A percentile compares a stretch with the other conserved stretches of the same genome.
phyloP scores from a whole-genome alignment of 805 yeast genomes.

The Spencermartinsiella europaea region DNA sequence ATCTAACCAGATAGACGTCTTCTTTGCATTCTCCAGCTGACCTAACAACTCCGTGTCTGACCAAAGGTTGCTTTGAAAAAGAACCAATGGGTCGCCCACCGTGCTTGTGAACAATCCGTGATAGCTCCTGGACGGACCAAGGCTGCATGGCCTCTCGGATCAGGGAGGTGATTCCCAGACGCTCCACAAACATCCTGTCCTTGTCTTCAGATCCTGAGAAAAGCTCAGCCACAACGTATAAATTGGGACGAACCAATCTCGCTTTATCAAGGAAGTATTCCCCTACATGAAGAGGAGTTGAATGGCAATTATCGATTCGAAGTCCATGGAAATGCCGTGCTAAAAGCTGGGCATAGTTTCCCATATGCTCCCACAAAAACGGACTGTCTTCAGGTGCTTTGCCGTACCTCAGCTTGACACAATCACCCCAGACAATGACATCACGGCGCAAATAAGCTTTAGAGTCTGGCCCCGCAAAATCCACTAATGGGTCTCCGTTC shows the following conservation, averaged over 20 bases:
- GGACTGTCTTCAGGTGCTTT: slow-evolving; percentile 75
- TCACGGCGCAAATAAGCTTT: slow-evolving; percentile 85
- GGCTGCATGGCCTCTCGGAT: slow-evolving; percentile 98
- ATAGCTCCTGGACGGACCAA: slow-evolving; percentile 79
- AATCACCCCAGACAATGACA: slow-evolving; percentile 96
- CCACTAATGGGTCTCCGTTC: slow-evolving; percentile 92
- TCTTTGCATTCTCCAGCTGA: slow-evolving; percentile 8
- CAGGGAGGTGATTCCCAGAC: slow-evolving; percentile 81
- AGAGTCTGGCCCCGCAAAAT: slow-evolving; percentile 78
- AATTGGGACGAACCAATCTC: slow-evolving; percentile 72
- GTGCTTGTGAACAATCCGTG: slow-evolving; percentile 80
- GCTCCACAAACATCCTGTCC: slow-evolving; percentile 86
- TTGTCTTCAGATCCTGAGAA: slow-evolving; percentile 88
- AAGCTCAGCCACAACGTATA: slow-evolving; percentile 90
- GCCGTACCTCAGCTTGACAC: slow-evolving; percentile 90
- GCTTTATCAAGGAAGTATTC: slow-evolving; percentile 85
- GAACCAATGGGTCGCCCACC: slow-evolving; percentile 97
- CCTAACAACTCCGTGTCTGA: slow-evolving; percentile 9
- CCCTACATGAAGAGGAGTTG: slow-evolving; percentile 94
- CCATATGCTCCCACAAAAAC: slow-evolving; percentile 82
- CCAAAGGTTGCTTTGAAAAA: slow-evolving; percentile 70
- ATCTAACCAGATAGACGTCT: slow-evolving; percentile 44
- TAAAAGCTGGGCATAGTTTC: slow-evolving; percentile 61
- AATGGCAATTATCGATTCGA: slow-evolving; percentile 92
- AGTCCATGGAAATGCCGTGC: slow-evolving; percentile 81